Conservation (phyloP, 2,329 filamentous ascomycete genomes). For the Phaeosphaeria sp. region DNA sequence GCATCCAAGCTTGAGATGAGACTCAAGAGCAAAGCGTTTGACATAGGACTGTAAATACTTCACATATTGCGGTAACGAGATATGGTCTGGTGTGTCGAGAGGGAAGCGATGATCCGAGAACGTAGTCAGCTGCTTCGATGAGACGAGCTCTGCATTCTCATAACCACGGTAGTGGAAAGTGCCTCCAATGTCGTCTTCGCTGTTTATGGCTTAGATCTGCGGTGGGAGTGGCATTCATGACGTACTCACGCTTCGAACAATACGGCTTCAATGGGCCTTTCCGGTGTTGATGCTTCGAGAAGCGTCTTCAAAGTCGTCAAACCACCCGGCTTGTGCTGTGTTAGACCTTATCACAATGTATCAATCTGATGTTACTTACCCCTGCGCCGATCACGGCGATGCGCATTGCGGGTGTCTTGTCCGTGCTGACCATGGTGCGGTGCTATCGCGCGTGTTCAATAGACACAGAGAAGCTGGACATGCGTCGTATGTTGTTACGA, state of each 20-base stretch:
- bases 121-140: slow-evolving; percentile 58
- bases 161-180: slow-evolving; percentile 58
- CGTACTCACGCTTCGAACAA: slow-evolving; percentile 52
- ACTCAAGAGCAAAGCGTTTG: slow-evolving; percentile 30
- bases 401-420: slow-evolving; percentile 27
- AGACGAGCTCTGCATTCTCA: slow-evolving; percentile 59
- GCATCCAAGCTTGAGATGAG: slow-evolving; percentile 33
- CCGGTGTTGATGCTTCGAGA: slow-evolving; percentile 37
- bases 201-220: slow-evolving; percentile 9
- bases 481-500: no score
- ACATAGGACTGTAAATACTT: slow-evolving; percentile 38
- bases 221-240: background rate
- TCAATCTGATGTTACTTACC: slow-evolving; percentile 21
- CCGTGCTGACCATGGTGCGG: slow-evolving; percentile 14
- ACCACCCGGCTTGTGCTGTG: slow-evolving; percentile 29
- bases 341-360: slow-evolving; percentile 4
- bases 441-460: no score
- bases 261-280: slow-evolving; percentile 49
- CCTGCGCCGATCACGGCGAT: slow-evolving; percentile 38
- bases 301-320: slow-evolving; percentile 39
- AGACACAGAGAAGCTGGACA: no score
- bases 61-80: slow-evolving; percentile 41
- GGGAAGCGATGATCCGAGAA: slow-evolving; percentile 59
- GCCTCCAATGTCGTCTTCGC: slow-evolving; percentile 53
- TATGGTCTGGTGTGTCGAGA: slow-evolving; percentile 46